Evolutionary conservation across 345 rosid genomes (phyloP).

Genomic region (Adansonia digitata): DNA sequence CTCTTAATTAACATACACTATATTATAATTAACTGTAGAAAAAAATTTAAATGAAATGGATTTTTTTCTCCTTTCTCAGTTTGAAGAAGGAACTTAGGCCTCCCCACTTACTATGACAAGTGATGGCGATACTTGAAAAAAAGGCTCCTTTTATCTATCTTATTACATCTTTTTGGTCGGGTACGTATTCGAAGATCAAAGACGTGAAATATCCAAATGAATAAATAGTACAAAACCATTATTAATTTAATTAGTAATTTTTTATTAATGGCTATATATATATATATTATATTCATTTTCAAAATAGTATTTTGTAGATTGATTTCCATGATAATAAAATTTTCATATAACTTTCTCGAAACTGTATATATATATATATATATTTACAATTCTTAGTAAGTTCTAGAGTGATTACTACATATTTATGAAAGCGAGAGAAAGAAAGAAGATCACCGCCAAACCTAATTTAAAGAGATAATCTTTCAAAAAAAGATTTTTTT

Average conservation of each 20-base stretch:
- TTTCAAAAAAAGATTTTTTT: not conserved
- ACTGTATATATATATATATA: too few species aligned
- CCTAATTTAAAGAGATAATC: not conserved
- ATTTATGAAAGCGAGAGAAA: not conserved
- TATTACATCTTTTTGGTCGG: not conserved
- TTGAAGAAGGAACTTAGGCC: not conserved
- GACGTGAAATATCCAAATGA: not conserved
- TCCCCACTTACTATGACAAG: not conserved
- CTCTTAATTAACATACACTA: too few species aligned
- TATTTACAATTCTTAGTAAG: not conserved
- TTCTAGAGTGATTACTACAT: not conserved
- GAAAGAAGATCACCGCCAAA: not conserved
- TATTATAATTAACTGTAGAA: too few species aligned
- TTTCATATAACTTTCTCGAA: not conserved
- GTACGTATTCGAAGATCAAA: not conserved
- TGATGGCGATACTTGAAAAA: not conserved
- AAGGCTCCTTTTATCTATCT: not conserved
- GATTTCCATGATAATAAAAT: not conserved
- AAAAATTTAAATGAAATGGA: not conserved
- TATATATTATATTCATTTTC: too few species aligned
- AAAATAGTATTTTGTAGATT: not conserved
- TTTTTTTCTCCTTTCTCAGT: not conserved
- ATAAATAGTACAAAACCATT: not conserved
- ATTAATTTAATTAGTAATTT: not conserved
- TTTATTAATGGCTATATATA: too few species aligned